Evolutionary conservation across 2,329 filamentous ascomycete genomes (phyloP).

Genomic region (Penicillium sp.): DNA sequence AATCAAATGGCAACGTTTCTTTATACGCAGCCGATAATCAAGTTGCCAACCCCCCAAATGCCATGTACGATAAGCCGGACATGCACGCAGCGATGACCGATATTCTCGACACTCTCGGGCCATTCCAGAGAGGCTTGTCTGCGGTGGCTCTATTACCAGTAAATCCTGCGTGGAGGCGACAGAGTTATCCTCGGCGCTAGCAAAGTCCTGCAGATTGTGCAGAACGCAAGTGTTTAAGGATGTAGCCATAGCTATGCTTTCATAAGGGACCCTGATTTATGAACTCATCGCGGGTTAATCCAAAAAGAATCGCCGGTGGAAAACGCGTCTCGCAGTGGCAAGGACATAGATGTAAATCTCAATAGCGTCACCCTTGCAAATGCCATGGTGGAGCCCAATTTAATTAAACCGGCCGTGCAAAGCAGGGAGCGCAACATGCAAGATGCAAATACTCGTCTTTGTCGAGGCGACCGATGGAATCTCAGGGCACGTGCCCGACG

Average conservation of each 20-base stretch:
- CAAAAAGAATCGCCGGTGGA: background rate
- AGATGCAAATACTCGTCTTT: constrained; percentile 13
- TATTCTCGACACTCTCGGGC: constrained; percentile 28
- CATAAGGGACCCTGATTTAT: background rate
- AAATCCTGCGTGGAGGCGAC: constrained; percentile 25
- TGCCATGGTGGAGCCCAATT: background rate
- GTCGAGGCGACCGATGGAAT: constrained; percentile 27
- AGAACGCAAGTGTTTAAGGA: constrained; percentile 21
- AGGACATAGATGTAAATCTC: background rate
- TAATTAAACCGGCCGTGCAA: background rate
- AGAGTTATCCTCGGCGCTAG: constrained; percentile 39
- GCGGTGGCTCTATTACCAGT: constrained; percentile 38
- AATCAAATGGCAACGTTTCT: too few species aligned
- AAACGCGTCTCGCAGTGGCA: background rate
- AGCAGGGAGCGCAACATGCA: constrained; percentile 6
- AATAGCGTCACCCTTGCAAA: background rate
- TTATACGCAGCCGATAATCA: constrained; percentile 26
- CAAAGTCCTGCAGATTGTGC: constrained; percentile 29
- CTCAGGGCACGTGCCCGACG: constrained; percentile 27
- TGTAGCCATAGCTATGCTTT: background rate
- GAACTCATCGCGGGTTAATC: background rate
- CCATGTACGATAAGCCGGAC: constrained; percentile 30
- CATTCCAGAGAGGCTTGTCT: constrained; percentile 34
- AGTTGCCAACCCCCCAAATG: constrained; percentile 22
- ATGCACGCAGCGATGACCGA: constrained; percentile 30